Evolutionary conservation across 495 filamentous ascomycete genomes (phyloP), one percentile per base, ranked within the genome.

Genomic region (Daldinia caldariorum): DNA sequence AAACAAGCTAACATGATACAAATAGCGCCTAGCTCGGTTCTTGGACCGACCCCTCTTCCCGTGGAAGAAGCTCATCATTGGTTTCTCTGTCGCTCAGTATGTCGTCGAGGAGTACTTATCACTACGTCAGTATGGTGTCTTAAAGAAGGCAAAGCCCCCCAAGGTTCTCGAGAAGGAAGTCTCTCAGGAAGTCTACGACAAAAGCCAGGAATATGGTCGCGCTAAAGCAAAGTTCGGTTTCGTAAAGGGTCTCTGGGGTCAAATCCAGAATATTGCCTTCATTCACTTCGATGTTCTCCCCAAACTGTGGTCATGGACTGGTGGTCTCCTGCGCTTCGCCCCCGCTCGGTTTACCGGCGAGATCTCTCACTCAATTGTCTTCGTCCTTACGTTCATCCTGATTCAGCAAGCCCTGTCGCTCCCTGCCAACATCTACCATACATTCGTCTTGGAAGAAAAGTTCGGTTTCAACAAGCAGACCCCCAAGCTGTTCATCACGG

Each of bases 401-500:
- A 86, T 93, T 72, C 89, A 92, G 38, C 91, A 92, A 70, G 72
- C 91, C 54, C 79, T 96, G 61, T 90, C 89, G 39, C 82, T 98
- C 53, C 96, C 96, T 14, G 87, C 91, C 61, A 90, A 85, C 58
- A 91, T 97, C 76, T 99, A 97, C 84, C 89, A 92, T 83, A 94
- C 90, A 1, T 99, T 99, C 76, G 91, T 97, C 43, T 85, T 98
- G 47, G 95, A 99, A 77, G 93, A 98, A 84, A 92, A 93, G 75
- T 99, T 94, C 78, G 96, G 95, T 26, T 99, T 99, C 86, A 99
- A 99, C 80, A 98, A 99, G 84, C 92, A 96, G 83, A 98, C 95
- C 0, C 79, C 91, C 41, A 89, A 89, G 79, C 84, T 97, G 4
- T 99, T 94, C 85, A 80, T 98, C 49, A 92, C 89, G 70, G 95